Percentiles rank a stretch among this genome's conserved stretches.
These are phyloP conservation scores for Silene latifolia DNA, from an alignment of 148 eudicot genomes.

Conservation along the genomic window DNA sequence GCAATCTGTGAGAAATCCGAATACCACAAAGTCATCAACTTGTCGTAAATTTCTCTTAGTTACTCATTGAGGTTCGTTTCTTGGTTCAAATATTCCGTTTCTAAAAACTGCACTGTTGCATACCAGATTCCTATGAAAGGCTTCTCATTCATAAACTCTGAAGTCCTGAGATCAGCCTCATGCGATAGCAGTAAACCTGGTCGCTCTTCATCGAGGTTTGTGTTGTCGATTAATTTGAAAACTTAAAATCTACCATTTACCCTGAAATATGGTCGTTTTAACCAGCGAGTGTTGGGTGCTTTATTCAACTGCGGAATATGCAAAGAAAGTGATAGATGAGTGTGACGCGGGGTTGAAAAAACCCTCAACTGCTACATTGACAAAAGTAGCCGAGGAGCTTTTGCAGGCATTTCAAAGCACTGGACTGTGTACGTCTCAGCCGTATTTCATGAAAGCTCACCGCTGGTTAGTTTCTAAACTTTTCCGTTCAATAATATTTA, in stretches of 20 bases:
- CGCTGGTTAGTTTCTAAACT: constrained; percentile 63
- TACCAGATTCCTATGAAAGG: constrained; percentile 70
- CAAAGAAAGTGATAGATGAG: constrained; percentile 52
- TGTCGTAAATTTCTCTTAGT: neutral
- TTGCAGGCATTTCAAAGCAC: constrained; percentile 65
- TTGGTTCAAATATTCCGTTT: neutral
- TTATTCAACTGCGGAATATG: constrained; percentile 79
- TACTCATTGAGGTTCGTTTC: neutral
- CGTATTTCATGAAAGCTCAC: constrained; percentile 86
- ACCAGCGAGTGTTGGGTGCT: constrained; percentile 85
- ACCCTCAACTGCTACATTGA: constrained; percentile 53
- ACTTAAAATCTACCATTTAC: constrained; percentile 1
- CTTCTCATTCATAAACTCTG: constrained; percentile 63
- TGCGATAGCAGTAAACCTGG: constrained; percentile 96
- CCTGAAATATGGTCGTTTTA: constrained; percentile 4
- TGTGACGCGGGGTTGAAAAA: constrained; percentile 60
- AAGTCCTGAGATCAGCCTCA: constrained; percentile 61
- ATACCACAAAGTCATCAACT: neutral
- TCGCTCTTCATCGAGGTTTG: constrained; percentile 62
- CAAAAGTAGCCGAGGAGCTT: constrained; percentile 66
- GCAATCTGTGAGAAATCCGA: constrained; percentile 48
- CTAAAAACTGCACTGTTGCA: neutral
- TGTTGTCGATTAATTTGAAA: constrained; percentile 7
- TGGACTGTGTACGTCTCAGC: constrained; percentile 58
- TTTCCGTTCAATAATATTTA: neutral